Evolutionary conservation across 495 filamentous ascomycete genomes (phyloP).

Genomic region (Aspergillus nanangensis): DNA sequence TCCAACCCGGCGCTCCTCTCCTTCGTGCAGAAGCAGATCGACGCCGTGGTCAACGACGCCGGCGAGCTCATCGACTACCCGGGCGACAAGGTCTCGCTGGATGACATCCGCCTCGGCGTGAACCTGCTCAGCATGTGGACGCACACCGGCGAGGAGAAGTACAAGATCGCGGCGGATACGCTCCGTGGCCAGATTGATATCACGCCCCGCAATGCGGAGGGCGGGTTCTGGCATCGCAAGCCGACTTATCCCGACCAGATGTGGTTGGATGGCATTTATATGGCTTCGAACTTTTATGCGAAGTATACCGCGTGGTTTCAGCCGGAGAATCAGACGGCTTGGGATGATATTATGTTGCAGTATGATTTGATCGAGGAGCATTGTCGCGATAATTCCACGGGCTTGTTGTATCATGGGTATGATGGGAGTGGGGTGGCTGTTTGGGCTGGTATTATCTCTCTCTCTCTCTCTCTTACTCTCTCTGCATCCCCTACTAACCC

Average conservation of each 20-base stretch:
- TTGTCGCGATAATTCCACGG: neutral
- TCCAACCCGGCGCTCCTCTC: neutral
- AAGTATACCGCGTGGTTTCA: slow-evolving; percentile 14
- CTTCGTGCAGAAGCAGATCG: slow-evolving; percentile 9
- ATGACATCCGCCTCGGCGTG: slow-evolving; percentile 11
- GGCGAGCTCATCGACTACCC: slow-evolving; percentile 4
- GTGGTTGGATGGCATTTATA: slow-evolving; percentile 17
- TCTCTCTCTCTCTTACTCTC: neutral
- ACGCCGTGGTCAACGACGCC: slow-evolving; percentile 6
- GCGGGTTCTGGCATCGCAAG: slow-evolving; percentile 14
- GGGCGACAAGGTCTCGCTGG: slow-evolving; percentile 6
- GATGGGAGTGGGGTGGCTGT: slow-evolving; percentile 7
- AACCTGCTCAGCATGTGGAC: slow-evolving; percentile 12
- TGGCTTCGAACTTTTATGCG: slow-evolving; percentile 12
- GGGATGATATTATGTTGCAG: slow-evolving; percentile 14
- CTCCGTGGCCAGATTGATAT: slow-evolving; percentile 10
- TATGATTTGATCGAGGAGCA: slow-evolving; percentile 16
- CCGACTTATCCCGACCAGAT: slow-evolving; percentile 15
- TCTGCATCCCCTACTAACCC: too few species aligned
- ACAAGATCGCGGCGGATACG: slow-evolving; percentile 9
- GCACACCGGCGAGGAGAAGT: slow-evolving; percentile 9
- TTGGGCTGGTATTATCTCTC: slow-evolving; percentile 7
- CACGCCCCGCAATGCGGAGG: slow-evolving; percentile 10
- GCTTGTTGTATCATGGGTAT: slow-evolving; percentile 9
- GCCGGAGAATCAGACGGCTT: slow-evolving; percentile 7